Evolutionary conservation across 495 filamentous ascomycete genomes (phyloP), one percentile per base, ranked within the genome.

Genomic region (Copromyces sp.): DNA sequence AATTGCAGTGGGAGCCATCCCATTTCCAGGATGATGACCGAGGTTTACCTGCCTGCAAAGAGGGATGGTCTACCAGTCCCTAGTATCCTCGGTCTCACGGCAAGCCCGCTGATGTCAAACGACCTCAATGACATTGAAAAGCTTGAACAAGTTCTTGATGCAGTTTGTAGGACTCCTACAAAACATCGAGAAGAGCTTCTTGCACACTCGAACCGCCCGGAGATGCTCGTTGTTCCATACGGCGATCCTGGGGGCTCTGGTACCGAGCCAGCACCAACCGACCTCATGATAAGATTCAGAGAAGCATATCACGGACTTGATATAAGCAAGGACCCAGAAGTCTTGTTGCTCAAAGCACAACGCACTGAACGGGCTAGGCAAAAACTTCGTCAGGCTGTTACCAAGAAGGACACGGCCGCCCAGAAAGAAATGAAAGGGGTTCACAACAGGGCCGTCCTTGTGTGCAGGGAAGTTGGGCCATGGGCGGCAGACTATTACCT

Each of bases 61-160:
- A 73, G 78, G 17, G 75, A 75, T 2, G 78, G 83, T 3, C 72
- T 81, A 39, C 72, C 78, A 17, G 82, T 92, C 9, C 95, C 95
- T 0, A 82, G 83, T 14, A 94, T 98, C 70, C 82, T 98, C 9
- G 95, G 94, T 6, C 86, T 98, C 3, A 94, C 92, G 24, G 95
- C 95, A 0, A 96, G 93, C 75, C 95, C 95, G 0, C 84, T 94
- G 11, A 87, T 92, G 72, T 86, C 84, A 79, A 83, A 85, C 72
- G 84, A 85, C 39, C 78, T 84, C 7, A 74, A 77, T 0, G 84
- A 83, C 42, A 80, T 94, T 17, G 79, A 83, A 39, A 78, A 75
- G 11, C 88, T 98, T 29, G 95, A 98, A 78, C 69, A 84, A 32
- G 97, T 93, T 74, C 80, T 98, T 24, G 86, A 95, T 76, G 88